Conservation (phyloP, 306 rosid genomes). For the Biancaea sappan region DNA sequence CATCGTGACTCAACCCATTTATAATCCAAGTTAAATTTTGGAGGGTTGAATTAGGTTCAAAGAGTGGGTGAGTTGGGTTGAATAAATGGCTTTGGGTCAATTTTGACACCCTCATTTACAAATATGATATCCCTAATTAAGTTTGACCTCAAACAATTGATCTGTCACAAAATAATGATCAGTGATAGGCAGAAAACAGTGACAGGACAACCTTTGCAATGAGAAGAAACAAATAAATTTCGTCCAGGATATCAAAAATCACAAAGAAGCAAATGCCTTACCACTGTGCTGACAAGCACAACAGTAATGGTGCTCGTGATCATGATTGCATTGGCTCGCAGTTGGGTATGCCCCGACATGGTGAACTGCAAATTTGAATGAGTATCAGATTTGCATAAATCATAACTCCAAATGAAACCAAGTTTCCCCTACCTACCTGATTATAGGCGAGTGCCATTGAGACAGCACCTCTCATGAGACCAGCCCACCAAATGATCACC, state of each 20-base stretch:
- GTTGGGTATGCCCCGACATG: conserved; percentile 82
- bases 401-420: conserved; percentile 2
- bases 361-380: conserved; percentile 72
- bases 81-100: no score
- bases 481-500: conserved; percentile 99
- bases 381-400: conserved; percentile 12
- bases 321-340: conserved; percentile 79
- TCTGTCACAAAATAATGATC: neutral
- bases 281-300: conserved; percentile 97
- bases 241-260: conserved; percentile 21
- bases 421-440: conserved; percentile 68
- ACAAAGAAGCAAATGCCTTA: conserved; percentile 38
- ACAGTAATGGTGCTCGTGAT: conserved; percentile 96
- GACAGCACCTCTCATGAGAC: conserved; percentile 99
- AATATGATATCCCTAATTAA: neutral
- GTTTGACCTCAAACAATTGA: conserved; percentile 6
- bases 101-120: no score
- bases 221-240: conserved; percentile 8
- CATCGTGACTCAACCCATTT: no score
- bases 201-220: no score
- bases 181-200: no score
- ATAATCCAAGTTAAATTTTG: no score
- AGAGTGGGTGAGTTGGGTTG: no score
- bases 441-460: conserved; percentile 97
- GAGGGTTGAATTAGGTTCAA: no score